Base-by-base conservation (phyloP, 208 protist genomes). In the Trypanosoma melophagium region DNA sequence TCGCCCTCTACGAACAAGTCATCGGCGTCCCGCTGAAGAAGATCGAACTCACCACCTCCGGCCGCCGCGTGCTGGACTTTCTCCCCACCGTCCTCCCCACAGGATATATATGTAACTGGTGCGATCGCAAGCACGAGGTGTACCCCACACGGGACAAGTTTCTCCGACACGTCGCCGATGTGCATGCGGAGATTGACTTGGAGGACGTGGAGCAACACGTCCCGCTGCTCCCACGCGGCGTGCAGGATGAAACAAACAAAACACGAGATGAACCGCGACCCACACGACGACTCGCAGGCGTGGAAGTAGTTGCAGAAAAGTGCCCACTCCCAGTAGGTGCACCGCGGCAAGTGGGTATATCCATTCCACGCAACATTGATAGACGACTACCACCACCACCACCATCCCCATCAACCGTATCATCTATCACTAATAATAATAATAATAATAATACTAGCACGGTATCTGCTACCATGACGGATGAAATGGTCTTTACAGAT, bases 81-180 rank as follows among this genome's bases (percentile, higher is more conserved):
- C 45, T 90, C 41, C 91, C 91, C 10, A 96, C 88, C 1, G 54
- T 94, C 40, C 75, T 79, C 2, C 72, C 71, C 0, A 28, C 60
- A 5, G 91, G 91, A 25, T 96, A 94, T 72, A 62, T 81, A 19
- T 96, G 91, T 79, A 91, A 96, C 60, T 94, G 87, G 88, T 96
- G 91, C 64, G 74, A 79, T 16, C 22, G 74, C 12, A 57, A 62
- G 44, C 56, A 58, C 9, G 68, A 66, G 16, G 52, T 75, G 24
- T 86, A 89, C 56, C 57, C 74, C 19, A 92, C 87, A 28, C 79
- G 91, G 7, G 91, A 96, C 61, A 79, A 81, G 12, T 88, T 96
- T 66, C 83, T 96, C 12, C 57, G 71, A 42, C 91, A 96, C 75
- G 84, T 96, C 8, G 71, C 79, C 31, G 67, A 86, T 31, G 74